These are phyloP conservation scores for Tylopilus plumbeoviolaceoides DNA, from an alignment of 768 basidiomycete species.

Conservation along the genomic window DNA sequence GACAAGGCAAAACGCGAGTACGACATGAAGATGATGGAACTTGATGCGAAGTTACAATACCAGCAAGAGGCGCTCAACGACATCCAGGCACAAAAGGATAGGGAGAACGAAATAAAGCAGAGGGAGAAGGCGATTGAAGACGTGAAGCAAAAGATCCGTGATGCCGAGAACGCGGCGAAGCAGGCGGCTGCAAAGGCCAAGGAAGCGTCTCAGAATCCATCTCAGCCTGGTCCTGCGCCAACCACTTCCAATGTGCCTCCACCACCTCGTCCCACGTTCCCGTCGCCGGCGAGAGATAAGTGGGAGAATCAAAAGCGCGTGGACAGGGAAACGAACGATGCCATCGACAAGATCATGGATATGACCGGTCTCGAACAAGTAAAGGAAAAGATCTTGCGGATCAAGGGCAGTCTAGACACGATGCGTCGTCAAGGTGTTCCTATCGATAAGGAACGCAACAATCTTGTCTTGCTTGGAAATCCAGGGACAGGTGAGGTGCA, in stretches of 20 bases:
- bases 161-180: conserved; percentile 14
- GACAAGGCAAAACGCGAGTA: conserved; percentile 45
- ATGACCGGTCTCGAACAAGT: conserved; percentile 69
- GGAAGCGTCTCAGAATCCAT: background rate
- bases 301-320: conserved; percentile 59
- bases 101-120: conserved; percentile 39
- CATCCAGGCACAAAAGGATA: conserved; percentile 36
- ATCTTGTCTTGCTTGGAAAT: conserved; percentile 62
- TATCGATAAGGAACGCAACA: conserved; percentile 54
- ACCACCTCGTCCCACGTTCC: conserved; percentile 14
- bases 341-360: conserved; percentile 65
- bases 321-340: conserved; percentile 46
- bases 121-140: conserved; percentile 45
- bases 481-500: conserved; percentile 61
- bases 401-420: conserved; percentile 57
- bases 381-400: conserved; percentile 53
- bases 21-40: conserved; percentile 36
- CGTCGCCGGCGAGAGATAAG: conserved; percentile 39
- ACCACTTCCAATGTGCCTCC: background rate
- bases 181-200: conserved; percentile 4
- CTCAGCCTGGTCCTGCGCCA: conserved; percentile 2
- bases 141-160: conserved; percentile 17
- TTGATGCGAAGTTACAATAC: conserved; percentile 39
- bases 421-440: conserved; percentile 50
- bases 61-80: conserved; percentile 35